Evolutionary conservation across 1,139 yeast genomes (phyloP).

Genomic region (Debaryomyces robertsiae): DNA sequence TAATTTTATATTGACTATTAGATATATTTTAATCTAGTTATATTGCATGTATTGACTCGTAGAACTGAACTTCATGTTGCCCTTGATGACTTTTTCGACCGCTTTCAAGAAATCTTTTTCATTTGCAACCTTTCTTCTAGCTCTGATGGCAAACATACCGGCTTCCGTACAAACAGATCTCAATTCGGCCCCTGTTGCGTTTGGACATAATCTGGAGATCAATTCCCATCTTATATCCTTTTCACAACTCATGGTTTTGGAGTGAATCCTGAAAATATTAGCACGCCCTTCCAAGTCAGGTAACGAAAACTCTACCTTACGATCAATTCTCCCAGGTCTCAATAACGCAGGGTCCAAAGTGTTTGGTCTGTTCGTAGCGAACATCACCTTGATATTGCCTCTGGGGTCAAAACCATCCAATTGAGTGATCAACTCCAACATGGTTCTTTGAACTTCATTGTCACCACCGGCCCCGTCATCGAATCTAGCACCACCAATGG

Average conservation of each 20-base stretch:
- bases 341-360: constrained; percentile 96
- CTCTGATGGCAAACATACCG: constrained; percentile 98
- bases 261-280: constrained; percentile 92
- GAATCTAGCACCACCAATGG: constrained; percentile 98
- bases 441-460: constrained; percentile 97
- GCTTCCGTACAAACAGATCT: constrained; percentile 97
- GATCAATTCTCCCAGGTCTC: constrained; percentile 97
- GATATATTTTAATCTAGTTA: constrained; percentile 44
- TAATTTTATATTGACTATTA: constrained; percentile 7
- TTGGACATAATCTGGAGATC: constrained; percentile 94
- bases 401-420: constrained; percentile 98
- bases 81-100: constrained; percentile 97
- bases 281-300: constrained; percentile 99
- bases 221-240: constrained; percentile 98
- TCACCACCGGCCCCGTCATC: constrained; percentile 99
- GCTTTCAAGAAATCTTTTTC: constrained; percentile 97
- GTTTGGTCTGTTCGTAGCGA: constrained; percentile 97
- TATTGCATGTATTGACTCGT: constrained; percentile 98
- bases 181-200: constrained; percentile 97
- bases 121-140: constrained; percentile 95
- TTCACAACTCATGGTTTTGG: constrained; percentile 96
- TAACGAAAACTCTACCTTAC: constrained; percentile 94
- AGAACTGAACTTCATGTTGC: constrained; percentile 95
- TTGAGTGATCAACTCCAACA: constrained; percentile 97
- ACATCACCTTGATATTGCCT: constrained; percentile 98